A percentile compares a stretch with the other conserved stretches of the same genome.
Conservation (phyloP, 192 early-diverging fungal species). For the Haplosporangium gracile region DNA sequence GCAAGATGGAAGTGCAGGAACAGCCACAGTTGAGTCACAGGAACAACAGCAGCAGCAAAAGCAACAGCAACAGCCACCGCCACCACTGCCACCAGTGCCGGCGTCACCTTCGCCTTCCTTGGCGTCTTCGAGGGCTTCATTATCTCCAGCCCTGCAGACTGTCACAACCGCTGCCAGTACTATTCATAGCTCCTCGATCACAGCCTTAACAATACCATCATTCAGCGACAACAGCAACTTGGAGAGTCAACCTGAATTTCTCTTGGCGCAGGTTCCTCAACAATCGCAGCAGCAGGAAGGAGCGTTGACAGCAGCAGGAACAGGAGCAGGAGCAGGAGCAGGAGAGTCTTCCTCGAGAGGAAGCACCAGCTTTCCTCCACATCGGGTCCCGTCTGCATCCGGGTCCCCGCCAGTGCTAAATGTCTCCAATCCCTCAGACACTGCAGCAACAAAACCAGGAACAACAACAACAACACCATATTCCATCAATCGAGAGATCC, state of each 20-base stretch:
- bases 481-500: conserved; percentile 29
- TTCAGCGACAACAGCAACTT: not conserved
- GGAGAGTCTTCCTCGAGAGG: not conserved
- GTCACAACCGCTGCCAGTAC: not conserved
- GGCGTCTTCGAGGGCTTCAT: not conserved
- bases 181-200: not conserved
- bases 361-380: not conserved
- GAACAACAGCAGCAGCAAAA: not conserved
- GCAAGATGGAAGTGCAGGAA: not conserved
- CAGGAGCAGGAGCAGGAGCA: not conserved
- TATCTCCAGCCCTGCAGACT: not conserved
- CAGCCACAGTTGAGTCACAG: not conserved
- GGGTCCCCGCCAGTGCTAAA: not conserved
- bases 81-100: not conserved
- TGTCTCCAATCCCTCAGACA: not conserved
- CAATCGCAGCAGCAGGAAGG: not conserved
- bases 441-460: not conserved
- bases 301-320: not conserved
- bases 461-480: not conserved
- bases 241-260: no score
- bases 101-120: not conserved
- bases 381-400: not conserved
- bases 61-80: not conserved
- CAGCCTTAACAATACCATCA: not conserved
- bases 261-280: no score